Evolutionary conservation across 371 early-diverging fungal species (phyloP), one percentile per base, ranked within the genome.

Genomic region (Mucor sp.): DNA sequence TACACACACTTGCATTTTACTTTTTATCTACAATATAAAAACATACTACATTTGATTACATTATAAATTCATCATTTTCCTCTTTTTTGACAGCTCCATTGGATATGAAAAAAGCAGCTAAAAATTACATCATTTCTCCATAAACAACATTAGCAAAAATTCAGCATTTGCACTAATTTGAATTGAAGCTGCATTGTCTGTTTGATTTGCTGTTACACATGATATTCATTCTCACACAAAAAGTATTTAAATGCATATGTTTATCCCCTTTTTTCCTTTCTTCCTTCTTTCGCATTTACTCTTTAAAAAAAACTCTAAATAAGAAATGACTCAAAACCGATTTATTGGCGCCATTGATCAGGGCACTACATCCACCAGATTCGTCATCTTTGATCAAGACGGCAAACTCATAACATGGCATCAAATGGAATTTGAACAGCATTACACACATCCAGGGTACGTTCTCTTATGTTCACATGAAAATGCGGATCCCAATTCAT

Each of bases 321-420:
- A 25, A 33, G 41, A 55, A 43, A 62, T 65, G 66, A 60, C 60
- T 27, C 37, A n/a, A 73, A 70, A 73, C 71, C 81, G 78, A 33
- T 90, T 89, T 74, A 75, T 97, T 50, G 95, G 93, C 55, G 85
- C 97, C 68, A 92, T 97, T 65, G 97, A 97, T 81, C 95, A 97
- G 79, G 97, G 97, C 73, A 97, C 97, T 15, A 89, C 93, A 15
- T 93, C 94, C 25, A 87, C 96, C 33, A 85, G 97, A 17, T 95
- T 96, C 80, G 89, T 97, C 53, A 87, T 97, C 65, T 97, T 97
- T 77, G 90, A 96, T 75, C 66, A 79, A 50, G 74, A 78, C 23
- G 96, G 95, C 55, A 70, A 80, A 53, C 80, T 94, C 4, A 87
- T 95, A 25, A 83, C 89, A 17, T 82, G 84, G 47, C 91, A 91